Evolutionary conservation across 2,329 filamentous ascomycete species (phyloP).

Genomic region (Nemania serpens): DNA sequence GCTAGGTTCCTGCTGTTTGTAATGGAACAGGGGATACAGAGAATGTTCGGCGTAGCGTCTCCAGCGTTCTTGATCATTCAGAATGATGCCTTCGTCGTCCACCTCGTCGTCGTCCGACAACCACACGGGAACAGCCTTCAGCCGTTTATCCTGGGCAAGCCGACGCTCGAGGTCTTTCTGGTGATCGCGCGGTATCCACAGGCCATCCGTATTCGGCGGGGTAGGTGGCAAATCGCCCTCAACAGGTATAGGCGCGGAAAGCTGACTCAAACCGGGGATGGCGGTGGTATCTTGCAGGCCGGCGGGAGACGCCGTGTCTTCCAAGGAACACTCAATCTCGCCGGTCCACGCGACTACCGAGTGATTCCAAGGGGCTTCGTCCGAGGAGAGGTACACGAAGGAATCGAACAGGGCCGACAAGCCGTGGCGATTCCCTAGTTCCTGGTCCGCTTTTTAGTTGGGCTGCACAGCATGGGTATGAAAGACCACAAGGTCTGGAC

Average conservation of each 20-base stretch:
- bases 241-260: slow-evolving; percentile 79
- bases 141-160: slow-evolving; percentile 72
- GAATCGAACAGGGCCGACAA: slow-evolving; percentile 93
- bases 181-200: slow-evolving; percentile 73
- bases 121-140: slow-evolving; percentile 88
- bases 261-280: slow-evolving; percentile 68
- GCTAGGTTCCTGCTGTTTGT: slow-evolving; percentile 90
- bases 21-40: slow-evolving; percentile 91
- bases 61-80: slow-evolving; percentile 87
- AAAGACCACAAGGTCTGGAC: slow-evolving; percentile 34
- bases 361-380: slow-evolving; percentile 84
- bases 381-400: slow-evolving; percentile 84
- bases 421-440: slow-evolving; percentile 76
- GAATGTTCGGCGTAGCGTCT: slow-evolving; percentile 89
- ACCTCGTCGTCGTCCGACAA: slow-evolving; percentile 76
- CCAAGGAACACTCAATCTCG: slow-evolving; percentile 67
- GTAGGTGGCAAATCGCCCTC: slow-evolving; percentile 62
- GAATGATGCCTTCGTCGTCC: slow-evolving; percentile 66
- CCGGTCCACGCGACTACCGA: slow-evolving; percentile 94
- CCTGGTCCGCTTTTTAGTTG: slow-evolving; percentile 51
- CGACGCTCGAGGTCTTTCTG: slow-evolving; percentile 74
- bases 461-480: not conserved
- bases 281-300: slow-evolving; percentile 56
- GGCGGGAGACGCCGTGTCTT: slow-evolving; percentile 51
- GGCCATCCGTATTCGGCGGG: slow-evolving; percentile 67